These are phyloP conservation scores for Cucurbita argyrosperma DNA, from an alignment of 306 rosid genomes.

Conservation along the genomic window DNA sequence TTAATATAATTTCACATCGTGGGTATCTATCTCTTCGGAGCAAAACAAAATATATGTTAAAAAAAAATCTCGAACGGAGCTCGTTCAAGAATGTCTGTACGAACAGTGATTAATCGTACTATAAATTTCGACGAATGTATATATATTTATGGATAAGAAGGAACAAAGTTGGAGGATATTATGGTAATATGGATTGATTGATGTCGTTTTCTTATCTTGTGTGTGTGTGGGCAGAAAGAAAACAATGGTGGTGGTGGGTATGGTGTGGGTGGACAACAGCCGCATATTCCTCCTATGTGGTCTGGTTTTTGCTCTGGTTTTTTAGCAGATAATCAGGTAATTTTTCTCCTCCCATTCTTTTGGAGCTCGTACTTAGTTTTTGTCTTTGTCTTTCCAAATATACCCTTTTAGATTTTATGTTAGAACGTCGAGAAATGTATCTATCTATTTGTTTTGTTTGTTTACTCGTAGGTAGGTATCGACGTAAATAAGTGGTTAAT, in stretches of 20 bases:
- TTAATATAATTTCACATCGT: neutral
- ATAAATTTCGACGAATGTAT: neutral
- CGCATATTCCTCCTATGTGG: constrained; percentile 10
- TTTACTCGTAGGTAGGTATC: neutral
- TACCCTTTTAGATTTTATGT: neutral
- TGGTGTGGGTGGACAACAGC: constrained; percentile 7
- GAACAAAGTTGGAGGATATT: neutral
- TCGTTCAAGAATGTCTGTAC: neutral
- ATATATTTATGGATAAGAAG: neutral
- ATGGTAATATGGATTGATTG: neutral
- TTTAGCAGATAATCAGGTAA: constrained; percentile 20
- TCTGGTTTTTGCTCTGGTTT: constrained; percentile 19
- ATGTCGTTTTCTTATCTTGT: neutral
- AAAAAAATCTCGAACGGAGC: too few relatives aligned
- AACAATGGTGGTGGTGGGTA: neutral
- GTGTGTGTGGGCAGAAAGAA: constrained; percentile 14
- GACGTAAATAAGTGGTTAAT: neutral
- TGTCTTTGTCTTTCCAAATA: neutral
- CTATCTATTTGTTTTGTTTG: neutral
- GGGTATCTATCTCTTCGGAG: neutral
- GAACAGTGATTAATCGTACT: too few relatives aligned
- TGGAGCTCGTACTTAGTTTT: neutral
- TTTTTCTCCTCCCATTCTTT: neutral
- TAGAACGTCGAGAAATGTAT: neutral
- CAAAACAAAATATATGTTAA: neutral